Evolutionary conservation across 768 basidiomycete species (phyloP), one percentile per base, ranked within the genome.

Genomic region (Hericium alpestre): DNA sequence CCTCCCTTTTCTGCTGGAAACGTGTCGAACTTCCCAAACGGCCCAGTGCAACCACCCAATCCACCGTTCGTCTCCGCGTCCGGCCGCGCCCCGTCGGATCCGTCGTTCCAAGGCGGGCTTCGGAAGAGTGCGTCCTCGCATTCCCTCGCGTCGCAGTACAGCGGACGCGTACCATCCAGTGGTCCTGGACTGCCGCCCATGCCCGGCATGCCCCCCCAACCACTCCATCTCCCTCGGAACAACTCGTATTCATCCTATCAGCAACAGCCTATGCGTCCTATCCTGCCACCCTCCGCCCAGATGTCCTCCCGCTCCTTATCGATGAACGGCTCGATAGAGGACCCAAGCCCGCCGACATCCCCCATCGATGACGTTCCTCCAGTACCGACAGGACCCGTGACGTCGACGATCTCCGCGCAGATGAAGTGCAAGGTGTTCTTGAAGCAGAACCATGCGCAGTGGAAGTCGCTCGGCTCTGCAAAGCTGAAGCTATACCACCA

Each of bases 401-500:
- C 82, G 37, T 87, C 90, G 5, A 74, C 82, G 11, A 76, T 98
- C 59, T 82, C 89, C 9, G 91, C 90, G 12, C 84, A 91, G 66
- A 95, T 93, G 90, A 93, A 94, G 69, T 97, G 95, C 80, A 99
- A 98, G 71, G 86, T 97, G 22, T 99, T 98, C 73, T 74, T 96
- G 50, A 86, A 98, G 67, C 93, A 95, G 65, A 84, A 90, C 38
- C 94, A 97, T 66, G 86, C 88, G n/a, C 92, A 95, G 68, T 99
- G 96, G 96, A 99, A 96, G 73, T 84, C 90, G 1, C 76, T 98
- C 56, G 96, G 96, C 2, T 75, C 87, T 10, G 93, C 91, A 13
- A 83, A 83, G 64, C 77, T 98, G 61, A 92, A 88, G 66, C 76
- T 99, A 51, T 99, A 93, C 69, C 80, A 77, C 49, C 84, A 95